Conservation (phyloP, 1,284 basidiomycete species). For the Ustilago tritici region DNA sequence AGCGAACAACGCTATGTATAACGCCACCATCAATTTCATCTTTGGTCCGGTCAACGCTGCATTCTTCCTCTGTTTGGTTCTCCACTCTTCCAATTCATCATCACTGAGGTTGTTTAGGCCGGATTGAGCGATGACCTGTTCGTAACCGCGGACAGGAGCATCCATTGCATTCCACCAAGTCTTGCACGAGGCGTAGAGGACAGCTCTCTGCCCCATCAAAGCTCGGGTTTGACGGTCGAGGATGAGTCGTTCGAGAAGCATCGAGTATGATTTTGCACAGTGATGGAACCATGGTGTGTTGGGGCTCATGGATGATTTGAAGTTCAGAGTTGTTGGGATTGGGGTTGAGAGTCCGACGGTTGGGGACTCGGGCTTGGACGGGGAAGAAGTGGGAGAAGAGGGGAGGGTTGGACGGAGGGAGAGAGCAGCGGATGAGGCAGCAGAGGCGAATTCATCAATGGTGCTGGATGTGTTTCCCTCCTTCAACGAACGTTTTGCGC, state of each 20-base stretch:
- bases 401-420: conserved; percentile 14
- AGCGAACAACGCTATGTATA: conserved; percentile 56
- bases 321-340: conserved; percentile 58
- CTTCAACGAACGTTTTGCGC: neutral
- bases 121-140: conserved; percentile 66
- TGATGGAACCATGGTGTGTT: conserved; percentile 68
- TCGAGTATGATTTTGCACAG: conserved; percentile 71
- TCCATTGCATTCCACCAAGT: conserved; percentile 75
- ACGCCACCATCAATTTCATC: conserved; percentile 47
- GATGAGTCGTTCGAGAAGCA: conserved; percentile 70
- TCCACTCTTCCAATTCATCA: conserved; percentile 62
- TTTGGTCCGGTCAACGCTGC: conserved; percentile 60
- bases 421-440: conserved; percentile 25
- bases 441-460: conserved; percentile 39
- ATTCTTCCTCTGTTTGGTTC: conserved; percentile 53
- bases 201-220: conserved; percentile 71
- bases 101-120: conserved; percentile 58
- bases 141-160: conserved; percentile 73
- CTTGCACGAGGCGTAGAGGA: conserved; percentile 70
- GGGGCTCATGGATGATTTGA: conserved; percentile 67
- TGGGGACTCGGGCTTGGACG: neutral
- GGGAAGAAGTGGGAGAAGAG: conserved; percentile 6
- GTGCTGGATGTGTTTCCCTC: conserved; percentile 4
- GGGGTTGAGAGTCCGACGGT: conserved; percentile 42
- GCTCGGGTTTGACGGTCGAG: conserved; percentile 69